Base-by-base conservation (phyloP, 371 early-diverging fungal genomes). In the Mortierella sp. region DNA sequence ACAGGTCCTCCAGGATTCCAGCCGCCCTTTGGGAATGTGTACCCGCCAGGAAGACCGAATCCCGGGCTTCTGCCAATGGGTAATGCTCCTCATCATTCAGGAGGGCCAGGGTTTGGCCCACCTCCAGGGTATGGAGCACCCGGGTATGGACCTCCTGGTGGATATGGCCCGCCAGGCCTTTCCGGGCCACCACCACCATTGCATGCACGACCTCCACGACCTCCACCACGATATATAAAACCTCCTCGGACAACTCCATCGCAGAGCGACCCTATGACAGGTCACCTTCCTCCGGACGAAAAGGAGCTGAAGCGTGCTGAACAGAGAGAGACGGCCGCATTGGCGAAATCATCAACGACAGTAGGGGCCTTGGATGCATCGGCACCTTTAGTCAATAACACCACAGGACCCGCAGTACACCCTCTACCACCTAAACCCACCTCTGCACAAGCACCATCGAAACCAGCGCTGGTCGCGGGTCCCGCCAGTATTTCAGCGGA, bases 401-500 rank as follows among this genome's bases (percentile, higher is more conserved):
- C 42, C 23, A 23, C 65, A 2, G 12, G 64, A 24, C 30, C 66
- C 26, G 13, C 61, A 7, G 12, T 45, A 10, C 70, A 69, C 46
- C 66, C 70, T 12, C 49, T 76, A 7, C 78, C 78, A 16, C 56
- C 78, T 19, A 76, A 59, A 43, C 78, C 78, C 9, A 45, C 54
- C 3, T 41, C 58, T 42, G n/a, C 27, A 41, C 57, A 39, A 10
- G 34, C 34, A 13, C 49, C 61, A 14, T 28, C 43, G 0, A 73
- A 73, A 30, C 66, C 70, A 3, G 58, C 39, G 14, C 52, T 55
- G 9, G 31, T 26, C 6, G 69, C 78, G 7, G 71, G 76, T 7
- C 74, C 81, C 21, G 79, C 82, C 12, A 86, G 82, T 38, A 89
- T 89, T 19, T 86, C 89, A 8, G 89, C 87, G 4, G 87, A 84